phyloP scores from a whole-genome alignment of 2,329 filamentous ascomycete species.

The Pseudogymnoascus sp. region DNA sequence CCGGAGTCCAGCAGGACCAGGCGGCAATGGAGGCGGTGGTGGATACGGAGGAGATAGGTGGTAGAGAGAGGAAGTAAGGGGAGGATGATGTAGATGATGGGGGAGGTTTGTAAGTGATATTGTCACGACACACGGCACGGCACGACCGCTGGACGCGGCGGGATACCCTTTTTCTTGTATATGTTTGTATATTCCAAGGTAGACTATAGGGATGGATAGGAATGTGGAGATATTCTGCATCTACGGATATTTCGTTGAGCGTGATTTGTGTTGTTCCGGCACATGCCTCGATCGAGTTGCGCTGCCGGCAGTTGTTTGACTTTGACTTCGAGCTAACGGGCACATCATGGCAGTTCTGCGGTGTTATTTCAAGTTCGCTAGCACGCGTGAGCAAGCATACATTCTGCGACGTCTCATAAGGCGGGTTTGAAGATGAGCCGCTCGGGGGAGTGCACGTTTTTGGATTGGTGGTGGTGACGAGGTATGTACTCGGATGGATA shows the following conservation, averaged over 20 bases:
- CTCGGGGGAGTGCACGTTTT: neutral
- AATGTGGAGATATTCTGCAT: neutral
- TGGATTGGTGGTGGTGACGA: neutral
- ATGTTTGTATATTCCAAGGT: conserved; percentile 3
- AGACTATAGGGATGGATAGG: neutral
- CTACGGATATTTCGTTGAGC: neutral
- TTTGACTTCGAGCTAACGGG: neutral
- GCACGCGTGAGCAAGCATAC: neutral
- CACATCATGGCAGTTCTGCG: neutral
- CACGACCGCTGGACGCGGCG: neutral
- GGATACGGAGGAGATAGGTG: neutral
- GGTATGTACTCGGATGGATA: neutral
- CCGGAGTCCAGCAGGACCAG: conserved; percentile 16
- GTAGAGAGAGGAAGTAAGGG: neutral
- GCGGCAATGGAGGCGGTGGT: conserved; percentile 9
- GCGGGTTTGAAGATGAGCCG: neutral
- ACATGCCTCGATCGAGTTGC: neutral
- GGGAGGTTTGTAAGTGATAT: neutral
- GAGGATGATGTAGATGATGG: conserved; percentile 5
- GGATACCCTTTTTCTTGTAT: conserved; percentile 8
- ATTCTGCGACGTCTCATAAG: neutral
- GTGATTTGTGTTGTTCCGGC: neutral
- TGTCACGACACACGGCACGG: neutral
- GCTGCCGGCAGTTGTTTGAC: neutral
- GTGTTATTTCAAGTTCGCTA: neutral